Percentiles rank a stretch among this genome's conserved stretches.
These are phyloP conservation scores for Arthrobotrys musiformis DNA, from an alignment of 2,329 filamentous ascomycete genomes.

Conservation along the genomic window DNA sequence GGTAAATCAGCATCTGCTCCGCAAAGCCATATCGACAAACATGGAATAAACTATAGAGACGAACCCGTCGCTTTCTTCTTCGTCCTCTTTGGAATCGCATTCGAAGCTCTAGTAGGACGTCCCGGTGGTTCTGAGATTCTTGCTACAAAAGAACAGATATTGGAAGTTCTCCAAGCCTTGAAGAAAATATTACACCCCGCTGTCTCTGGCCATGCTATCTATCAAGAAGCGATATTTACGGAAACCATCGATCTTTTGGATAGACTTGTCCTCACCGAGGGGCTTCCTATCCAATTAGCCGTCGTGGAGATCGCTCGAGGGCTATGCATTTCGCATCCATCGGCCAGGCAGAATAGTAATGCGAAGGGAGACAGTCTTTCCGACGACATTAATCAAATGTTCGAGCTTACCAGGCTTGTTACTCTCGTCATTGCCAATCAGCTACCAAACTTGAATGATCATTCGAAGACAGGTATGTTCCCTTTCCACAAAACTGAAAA, in stretches of 20 bases:
- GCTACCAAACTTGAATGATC: constrained; percentile 76
- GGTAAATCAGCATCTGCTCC: constrained; percentile 72
- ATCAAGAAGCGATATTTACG: constrained; percentile 92
- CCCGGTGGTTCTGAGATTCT: constrained; percentile 74
- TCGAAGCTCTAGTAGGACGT: constrained; percentile 90
- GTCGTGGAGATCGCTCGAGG: constrained; percentile 95
- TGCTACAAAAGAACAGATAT: constrained; percentile 78
- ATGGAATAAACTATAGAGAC: constrained; percentile 96
- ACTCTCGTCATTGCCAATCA: constrained; percentile 89
- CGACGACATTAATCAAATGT: constrained; percentile 97
- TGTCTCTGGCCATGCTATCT: constrained; percentile 95
- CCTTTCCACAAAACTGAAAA: neutral
- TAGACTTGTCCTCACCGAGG: constrained; percentile 89
- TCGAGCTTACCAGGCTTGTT: constrained; percentile 95
- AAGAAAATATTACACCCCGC: constrained; percentile 95
- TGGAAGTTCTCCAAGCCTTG: constrained; percentile 88
- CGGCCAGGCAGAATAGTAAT: constrained; percentile 76
- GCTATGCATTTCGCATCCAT: constrained; percentile 89
- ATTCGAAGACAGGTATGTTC: constrained; percentile 59
- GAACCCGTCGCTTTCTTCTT: constrained; percentile 99
- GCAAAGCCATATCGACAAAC: constrained; percentile 61
- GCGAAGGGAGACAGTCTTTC: constrained; percentile 81
- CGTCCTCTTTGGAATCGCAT: constrained; percentile 93
- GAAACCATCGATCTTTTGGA: constrained; percentile 97
- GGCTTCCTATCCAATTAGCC: constrained; percentile 84